phyloP scores from a whole-genome alignment of 345 rosid genomes.

The Salix suchowensis region DNA sequence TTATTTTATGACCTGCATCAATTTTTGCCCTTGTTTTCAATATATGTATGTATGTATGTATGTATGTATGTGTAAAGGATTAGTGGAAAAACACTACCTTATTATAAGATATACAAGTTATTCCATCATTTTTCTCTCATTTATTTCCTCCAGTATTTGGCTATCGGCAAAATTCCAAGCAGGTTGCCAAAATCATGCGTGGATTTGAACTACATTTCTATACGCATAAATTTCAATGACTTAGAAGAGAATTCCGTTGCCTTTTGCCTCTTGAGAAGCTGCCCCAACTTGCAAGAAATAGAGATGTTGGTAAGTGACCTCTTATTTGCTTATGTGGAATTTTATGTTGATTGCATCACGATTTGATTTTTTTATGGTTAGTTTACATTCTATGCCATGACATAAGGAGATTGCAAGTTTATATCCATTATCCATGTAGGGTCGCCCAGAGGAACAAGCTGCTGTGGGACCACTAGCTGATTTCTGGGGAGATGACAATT shows the following conservation, averaged over 20 bases:
- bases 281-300: conserved; percentile 58
- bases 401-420: not conserved
- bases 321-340: not conserved
- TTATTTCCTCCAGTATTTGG: conserved; percentile 46
- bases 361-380: not conserved
- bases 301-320: conserved; percentile 48
- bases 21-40: not conserved
- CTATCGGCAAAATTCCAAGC: conserved; percentile 48
- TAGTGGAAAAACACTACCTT: not conserved
- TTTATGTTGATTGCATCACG: not conserved
- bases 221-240: conserved; percentile 62
- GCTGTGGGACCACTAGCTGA: conserved; percentile 10
- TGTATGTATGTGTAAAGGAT: not conserved
- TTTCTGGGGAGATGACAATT: conserved; percentile 45
- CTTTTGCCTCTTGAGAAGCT: conserved; percentile 53
- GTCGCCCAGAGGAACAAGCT: conserved; percentile 49
- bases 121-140: conserved; percentile 8
- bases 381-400: too few species aligned
- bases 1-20: not conserved
- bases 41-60: not conserved
- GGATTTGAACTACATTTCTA: conserved; percentile 58
- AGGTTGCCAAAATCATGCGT: conserved; percentile 45
- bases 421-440: conserved; percentile 27
- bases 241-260: conserved; percentile 53
- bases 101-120: conserved; percentile 6